Evolutionary conservation across 1,284 basidiomycete genomes (phyloP).

Genomic region (Malassezia furfur): DNA sequence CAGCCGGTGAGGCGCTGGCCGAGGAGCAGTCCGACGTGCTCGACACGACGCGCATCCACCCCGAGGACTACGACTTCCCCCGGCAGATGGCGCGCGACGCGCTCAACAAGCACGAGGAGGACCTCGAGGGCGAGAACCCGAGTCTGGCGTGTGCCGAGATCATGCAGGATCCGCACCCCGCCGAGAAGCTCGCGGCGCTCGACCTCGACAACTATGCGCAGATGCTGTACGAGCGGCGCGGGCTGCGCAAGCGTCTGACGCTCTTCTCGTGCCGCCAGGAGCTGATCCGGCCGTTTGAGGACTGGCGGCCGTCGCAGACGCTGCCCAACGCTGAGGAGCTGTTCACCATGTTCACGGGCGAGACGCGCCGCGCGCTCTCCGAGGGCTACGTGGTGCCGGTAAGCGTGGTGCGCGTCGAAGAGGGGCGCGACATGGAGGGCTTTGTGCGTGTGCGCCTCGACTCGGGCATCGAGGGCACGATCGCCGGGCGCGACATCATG

Average conservation of each 20-base stretch:
- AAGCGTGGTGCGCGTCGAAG: conserved; percentile 58
- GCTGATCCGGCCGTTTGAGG: conserved; percentile 73
- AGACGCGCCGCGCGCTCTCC: conserved; percentile 69
- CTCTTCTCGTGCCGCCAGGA: conserved; percentile 68
- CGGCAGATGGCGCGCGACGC: conserved; percentile 98
- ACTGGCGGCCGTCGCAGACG: conserved; percentile 63
- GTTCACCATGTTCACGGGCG: conserved; percentile 88
- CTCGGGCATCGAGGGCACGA: conserved; percentile 61
- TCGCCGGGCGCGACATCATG: conserved; percentile 31
- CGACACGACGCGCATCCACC: conserved; percentile 91
- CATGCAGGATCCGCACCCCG: conserved; percentile 71
- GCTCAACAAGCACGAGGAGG: conserved; percentile 60
- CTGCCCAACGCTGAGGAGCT: conserved; percentile 68
- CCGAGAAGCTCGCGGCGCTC: conserved; percentile 75
- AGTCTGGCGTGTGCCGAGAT: conserved; percentile 54
- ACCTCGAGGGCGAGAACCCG: conserved; percentile 40
- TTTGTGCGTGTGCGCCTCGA: conserved; percentile 65
- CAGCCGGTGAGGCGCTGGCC: conserved; percentile 43
- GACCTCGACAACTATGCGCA: conserved; percentile 93
- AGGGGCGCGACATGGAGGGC: conserved; percentile 32
- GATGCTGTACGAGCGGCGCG: conserved; percentile 57
- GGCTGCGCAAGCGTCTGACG: conserved; percentile 55
- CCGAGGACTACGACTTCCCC: conserved; percentile 93
- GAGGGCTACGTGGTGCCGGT: conserved; percentile 77
- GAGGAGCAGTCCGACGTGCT: conserved; percentile 60